A percentile compares a stretch with the other conserved stretches of the same genome.
Conservation (phyloP, 805 yeast genomes). For the Nakazawaea wyomingensis region DNA sequence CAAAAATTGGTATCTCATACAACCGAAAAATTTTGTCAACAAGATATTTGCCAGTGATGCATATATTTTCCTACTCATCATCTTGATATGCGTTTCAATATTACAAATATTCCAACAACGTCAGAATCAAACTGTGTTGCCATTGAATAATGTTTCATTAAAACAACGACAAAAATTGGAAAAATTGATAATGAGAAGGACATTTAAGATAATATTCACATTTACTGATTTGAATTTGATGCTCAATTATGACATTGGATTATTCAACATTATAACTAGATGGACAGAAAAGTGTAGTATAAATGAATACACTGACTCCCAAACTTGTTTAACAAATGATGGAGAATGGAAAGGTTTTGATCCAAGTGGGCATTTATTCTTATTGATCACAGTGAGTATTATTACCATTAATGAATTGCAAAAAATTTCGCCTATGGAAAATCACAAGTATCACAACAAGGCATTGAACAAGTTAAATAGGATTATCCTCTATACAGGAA, state of each 20-base stretch:
- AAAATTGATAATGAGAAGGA: not conserved
- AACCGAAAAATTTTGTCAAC: conserved; percentile 8
- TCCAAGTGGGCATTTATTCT: conserved; percentile 48
- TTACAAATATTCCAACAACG: conserved; percentile 1
- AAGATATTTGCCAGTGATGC: conserved; percentile 11
- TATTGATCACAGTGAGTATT: conserved; percentile 37
- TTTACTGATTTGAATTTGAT: conserved; percentile 5
- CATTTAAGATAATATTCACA: not conserved
- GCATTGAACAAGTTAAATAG: conserved; percentile 9
- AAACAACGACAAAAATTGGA: not conserved
- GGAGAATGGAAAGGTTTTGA: conserved; percentile 51
- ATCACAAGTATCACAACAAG: conserved; percentile 5
- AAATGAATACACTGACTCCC: not conserved
- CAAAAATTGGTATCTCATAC: conserved; percentile 4
- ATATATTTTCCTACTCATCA: conserved; percentile 2
- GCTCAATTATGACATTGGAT: conserved; percentile 4
- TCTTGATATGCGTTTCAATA: conserved; percentile 1
- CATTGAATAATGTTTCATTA: not conserved
- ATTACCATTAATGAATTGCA: conserved; percentile 32
- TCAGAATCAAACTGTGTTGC: not conserved
- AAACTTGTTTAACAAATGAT: conserved; percentile 9
- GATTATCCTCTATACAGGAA: not conserved
- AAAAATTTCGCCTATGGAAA: conserved; percentile 9
- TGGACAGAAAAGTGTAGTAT: conserved; percentile 6
- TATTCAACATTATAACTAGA: conserved; percentile 4